These are phyloP conservation scores for Phytopythium cucurbitacearum DNA, from an alignment of 352 stramenopile genomes.

Conservation along the genomic window DNA sequence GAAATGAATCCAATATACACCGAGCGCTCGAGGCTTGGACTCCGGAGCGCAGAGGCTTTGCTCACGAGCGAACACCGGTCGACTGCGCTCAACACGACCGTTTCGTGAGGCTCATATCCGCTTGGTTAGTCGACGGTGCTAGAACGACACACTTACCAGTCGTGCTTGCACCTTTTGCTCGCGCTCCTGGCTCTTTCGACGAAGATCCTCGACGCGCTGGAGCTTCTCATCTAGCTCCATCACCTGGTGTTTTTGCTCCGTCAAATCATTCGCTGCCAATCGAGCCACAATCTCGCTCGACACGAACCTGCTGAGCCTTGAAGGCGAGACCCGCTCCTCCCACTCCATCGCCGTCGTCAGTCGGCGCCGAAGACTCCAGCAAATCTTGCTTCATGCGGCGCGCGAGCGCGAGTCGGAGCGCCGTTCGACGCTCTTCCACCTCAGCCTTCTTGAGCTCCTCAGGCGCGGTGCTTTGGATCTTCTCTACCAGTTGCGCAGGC, in stretches of 20 bases:
- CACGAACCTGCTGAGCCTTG: conserved; percentile 49
- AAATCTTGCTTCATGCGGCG: conserved; percentile 82
- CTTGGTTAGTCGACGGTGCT: not conserved
- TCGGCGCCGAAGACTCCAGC: conserved; percentile 27
- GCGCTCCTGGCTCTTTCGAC: conserved; percentile 53
- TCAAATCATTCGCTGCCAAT: not conserved
- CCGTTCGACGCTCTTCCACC: conserved; percentile 63
- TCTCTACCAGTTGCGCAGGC: conserved; percentile 53
- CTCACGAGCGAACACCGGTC: not conserved
- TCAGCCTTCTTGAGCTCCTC: conserved; percentile 65
- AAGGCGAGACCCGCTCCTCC: conserved; percentile 17
- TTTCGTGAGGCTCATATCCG: not conserved
- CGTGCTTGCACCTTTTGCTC: conserved; percentile 56
- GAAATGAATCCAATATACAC: not conserved
- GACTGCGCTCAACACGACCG: not conserved
- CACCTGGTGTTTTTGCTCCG: conserved; percentile 20
- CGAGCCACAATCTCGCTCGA: not conserved
- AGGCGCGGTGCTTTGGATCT: conserved; percentile 49
- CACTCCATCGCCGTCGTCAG: conserved; percentile 13
- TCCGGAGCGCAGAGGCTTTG: not conserved
- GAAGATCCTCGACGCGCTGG: conserved; percentile 69
- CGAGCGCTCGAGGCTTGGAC: not conserved
- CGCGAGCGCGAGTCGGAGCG: conserved; percentile 61
- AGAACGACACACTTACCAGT: conserved; percentile 19
- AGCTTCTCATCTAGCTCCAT: conserved; percentile 75